Conservation (phyloP, 805 yeast species). For the Zygoascus bituminiphila region DNA sequence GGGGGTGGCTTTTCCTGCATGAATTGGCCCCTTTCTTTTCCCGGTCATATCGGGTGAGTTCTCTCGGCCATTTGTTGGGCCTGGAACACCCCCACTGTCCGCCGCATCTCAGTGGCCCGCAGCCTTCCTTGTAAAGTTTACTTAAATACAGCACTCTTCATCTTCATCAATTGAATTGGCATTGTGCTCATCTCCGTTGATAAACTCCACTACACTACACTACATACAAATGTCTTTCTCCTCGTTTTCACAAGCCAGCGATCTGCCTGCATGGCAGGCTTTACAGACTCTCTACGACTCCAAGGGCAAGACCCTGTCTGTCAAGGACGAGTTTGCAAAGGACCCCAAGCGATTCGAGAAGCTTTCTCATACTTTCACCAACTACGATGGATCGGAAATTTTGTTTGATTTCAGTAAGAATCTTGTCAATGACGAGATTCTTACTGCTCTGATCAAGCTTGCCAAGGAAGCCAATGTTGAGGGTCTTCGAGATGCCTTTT, state of each 20-base stretch:
- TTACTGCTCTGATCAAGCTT: slow-evolving; percentile 56
- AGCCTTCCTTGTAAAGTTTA: not conserved
- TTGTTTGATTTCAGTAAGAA: slow-evolving; percentile 94
- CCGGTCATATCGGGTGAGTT: too few species aligned
- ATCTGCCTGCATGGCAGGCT: slow-evolving; percentile 77
- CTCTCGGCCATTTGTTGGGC: too few species aligned
- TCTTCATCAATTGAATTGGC: too few species aligned
- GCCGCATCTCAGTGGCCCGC: not conserved
- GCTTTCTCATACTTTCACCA: slow-evolving; percentile 67
- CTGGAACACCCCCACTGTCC: too few species aligned
- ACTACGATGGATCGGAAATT: slow-evolving; percentile 81
- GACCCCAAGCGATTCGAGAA: slow-evolving; percentile 72
- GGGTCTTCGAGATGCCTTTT: slow-evolving; percentile 80
- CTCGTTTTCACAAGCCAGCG: slow-evolving; percentile 53
- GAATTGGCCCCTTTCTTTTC: too few species aligned
- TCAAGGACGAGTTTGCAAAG: slow-evolving; percentile 65
- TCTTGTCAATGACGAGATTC: slow-evolving; percentile 77
- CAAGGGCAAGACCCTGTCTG: slow-evolving; percentile 62
- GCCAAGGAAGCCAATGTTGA: slow-evolving; percentile 90
- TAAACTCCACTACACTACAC: too few species aligned
- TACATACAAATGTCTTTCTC: slow-evolving; percentile 28
- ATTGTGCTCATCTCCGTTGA: too few species aligned
- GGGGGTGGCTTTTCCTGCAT: too few species aligned
- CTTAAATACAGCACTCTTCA: too few species aligned
- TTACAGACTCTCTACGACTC: slow-evolving; percentile 63